These are phyloP conservation scores for Solanum ossicruentum DNA, from an alignment of 257 asterid species.

Conservation along the genomic window DNA sequence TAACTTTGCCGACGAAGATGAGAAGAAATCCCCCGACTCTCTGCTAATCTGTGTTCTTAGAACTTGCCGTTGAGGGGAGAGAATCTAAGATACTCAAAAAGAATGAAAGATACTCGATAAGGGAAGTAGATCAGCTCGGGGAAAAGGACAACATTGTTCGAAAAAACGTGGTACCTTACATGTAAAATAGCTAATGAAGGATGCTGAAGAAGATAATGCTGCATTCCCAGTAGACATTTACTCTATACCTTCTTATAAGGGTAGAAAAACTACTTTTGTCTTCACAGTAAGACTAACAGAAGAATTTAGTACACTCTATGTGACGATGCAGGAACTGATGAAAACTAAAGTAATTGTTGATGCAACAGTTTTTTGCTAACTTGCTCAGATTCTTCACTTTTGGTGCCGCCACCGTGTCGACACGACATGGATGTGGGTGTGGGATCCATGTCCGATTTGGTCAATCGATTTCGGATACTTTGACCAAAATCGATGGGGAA, in stretches of 20 bases:
- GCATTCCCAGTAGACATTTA: neutral
- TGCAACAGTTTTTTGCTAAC: neutral
- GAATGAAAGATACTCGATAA: neutral
- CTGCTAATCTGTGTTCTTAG: neutral
- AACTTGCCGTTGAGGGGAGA: neutral
- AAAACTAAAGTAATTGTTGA: neutral
- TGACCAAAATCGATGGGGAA: too few species aligned
- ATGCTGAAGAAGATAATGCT: neutral
- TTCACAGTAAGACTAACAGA: neutral
- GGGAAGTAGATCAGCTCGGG: neutral
- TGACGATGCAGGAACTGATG: neutral
- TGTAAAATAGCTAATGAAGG: neutral
- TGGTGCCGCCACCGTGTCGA: too few species aligned
- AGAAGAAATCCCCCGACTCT: neutral
- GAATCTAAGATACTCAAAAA: neutral
- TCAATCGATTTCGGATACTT: too few species aligned
- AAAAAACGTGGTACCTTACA: neutral
- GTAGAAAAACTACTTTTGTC: neutral
- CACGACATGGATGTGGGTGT: too few species aligned
- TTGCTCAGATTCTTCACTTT: too few species aligned
- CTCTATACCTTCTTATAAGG: neutral
- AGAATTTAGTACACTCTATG: neutral
- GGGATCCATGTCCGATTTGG: too few species aligned
- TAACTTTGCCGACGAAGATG: neutral
- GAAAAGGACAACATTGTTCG: neutral